A percentile compares a stretch with the other conserved stretches of the same genome.
Conservation (phyloP, 768 basidiomycete species). For the Tulasnella sp. region DNA sequence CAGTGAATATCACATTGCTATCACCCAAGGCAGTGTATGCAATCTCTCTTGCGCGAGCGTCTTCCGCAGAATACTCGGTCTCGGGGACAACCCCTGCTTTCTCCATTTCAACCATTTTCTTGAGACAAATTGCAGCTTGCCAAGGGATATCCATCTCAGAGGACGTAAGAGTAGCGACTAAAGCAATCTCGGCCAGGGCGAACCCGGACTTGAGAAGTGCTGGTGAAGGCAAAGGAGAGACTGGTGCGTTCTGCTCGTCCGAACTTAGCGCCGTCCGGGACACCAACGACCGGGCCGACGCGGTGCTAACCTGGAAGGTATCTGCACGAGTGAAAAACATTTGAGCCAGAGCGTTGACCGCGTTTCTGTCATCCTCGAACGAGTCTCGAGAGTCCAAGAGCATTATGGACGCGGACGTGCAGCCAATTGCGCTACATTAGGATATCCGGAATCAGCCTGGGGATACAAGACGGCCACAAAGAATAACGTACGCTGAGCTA, state of each 20-base stretch:
- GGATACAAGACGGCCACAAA: not conserved
- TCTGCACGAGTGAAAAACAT: conserved; percentile 8
- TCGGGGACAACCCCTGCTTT: conserved; percentile 43
- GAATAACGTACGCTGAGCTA: conserved; percentile 12
- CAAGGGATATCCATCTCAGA: conserved; percentile 63
- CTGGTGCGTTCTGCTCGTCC: not conserved
- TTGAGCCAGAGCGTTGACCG: conserved; percentile 8
- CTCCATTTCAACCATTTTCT: conserved; percentile 64
- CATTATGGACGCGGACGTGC: conserved; percentile 13
- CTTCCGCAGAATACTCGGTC: conserved; percentile 16
- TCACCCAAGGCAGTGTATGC: conserved; percentile 48
- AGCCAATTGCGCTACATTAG: not conserved
- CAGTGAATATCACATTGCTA: conserved; percentile 63
- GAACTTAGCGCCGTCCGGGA: not conserved
- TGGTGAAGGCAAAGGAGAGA: not conserved
- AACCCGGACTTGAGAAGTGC: conserved; percentile 50
- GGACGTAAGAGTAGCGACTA: conserved; percentile 67
- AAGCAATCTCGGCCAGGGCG: conserved; percentile 65
- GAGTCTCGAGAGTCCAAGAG: conserved; percentile 25
- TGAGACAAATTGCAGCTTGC: conserved; percentile 63
- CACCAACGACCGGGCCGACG: not conserved
- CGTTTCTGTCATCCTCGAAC: conserved; percentile 27
- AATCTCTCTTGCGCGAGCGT: conserved; percentile 21
- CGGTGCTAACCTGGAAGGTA: not conserved
- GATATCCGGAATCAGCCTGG: not conserved